Conservation (phyloP, 306 rosid genomes). For the cucumber (Cucumis sativus) region DNA sequence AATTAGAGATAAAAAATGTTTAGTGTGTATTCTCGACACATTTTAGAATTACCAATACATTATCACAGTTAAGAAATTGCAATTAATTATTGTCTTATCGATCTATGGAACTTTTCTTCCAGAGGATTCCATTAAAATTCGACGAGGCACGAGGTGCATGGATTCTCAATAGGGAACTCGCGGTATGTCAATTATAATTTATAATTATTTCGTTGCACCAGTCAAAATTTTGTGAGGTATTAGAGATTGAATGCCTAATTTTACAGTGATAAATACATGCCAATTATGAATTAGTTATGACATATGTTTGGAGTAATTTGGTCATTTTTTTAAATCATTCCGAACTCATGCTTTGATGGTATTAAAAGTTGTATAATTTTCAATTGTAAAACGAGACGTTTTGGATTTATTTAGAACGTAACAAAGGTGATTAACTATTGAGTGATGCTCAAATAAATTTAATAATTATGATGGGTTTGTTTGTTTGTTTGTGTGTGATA, state of each 20-base stretch:
- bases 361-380: no score
- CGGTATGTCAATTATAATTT: conserved; percentile 32
- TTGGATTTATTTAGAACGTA: no score
- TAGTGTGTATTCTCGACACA: not conserved
- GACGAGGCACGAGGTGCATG: conserved; percentile 46
- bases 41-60: not conserved
- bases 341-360: no score
- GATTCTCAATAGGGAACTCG: conserved; percentile 66
- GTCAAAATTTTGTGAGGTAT: not conserved
- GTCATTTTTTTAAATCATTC: no score
- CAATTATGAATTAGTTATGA: no score
- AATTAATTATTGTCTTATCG: not conserved
- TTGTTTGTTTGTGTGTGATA: not conserved
- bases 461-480: not conserved
- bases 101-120: conserved; percentile 11
- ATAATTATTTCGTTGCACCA: not conserved
- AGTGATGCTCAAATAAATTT: not conserved
- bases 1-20: not conserved
- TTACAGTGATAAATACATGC: no score
- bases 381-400: no score
- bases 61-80: not conserved
- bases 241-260: no score
- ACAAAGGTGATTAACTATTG: no score
- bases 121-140: conserved; percentile 58
- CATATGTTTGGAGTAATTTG: no score